Percentiles rank a stretch among this genome's conserved stretches.
Conservation (phyloP, 129 eudicot genomes). For the Artemisia annua region DNA sequence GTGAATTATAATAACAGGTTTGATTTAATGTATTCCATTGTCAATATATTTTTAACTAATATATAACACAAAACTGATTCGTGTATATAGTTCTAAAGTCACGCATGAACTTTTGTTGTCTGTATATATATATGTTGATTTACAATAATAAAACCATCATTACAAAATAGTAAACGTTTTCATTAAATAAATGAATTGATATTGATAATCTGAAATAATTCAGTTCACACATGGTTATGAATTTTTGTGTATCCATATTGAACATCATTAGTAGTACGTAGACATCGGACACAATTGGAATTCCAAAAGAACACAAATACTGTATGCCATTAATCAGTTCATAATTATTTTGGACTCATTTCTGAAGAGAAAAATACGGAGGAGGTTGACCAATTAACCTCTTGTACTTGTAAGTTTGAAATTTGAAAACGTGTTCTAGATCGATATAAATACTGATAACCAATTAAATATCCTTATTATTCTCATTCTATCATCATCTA, state of each 20-base stretch:
- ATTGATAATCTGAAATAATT: not conserved
- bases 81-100: too few relatives aligned
- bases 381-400: too few relatives aligned
- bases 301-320: conserved; percentile 18
- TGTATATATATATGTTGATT: too few relatives aligned
- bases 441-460: too few relatives aligned
- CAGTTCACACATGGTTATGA: not conserved
- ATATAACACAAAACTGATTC: too few relatives aligned
- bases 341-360: not conserved
- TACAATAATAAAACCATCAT: too few relatives aligned
- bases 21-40: too few relatives aligned
- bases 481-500: not conserved
- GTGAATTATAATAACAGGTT: too few relatives aligned
- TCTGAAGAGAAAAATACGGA: too few relatives aligned
- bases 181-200: not conserved
- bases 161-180: not conserved
- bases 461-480: not conserved
- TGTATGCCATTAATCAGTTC: not conserved
- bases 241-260: not conserved
- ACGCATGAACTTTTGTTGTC: too few relatives aligned
- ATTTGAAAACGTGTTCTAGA: not conserved
- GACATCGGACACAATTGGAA: conserved; percentile 17
- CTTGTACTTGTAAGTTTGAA: not conserved
- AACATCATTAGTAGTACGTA: conserved; percentile 1
- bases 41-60: too few relatives aligned